Evolutionary conservation across 139 green algal genomes (phyloP), one percentile per base, ranked within the genome.

Genomic region (Protoeuglena noctilucae): DNA sequence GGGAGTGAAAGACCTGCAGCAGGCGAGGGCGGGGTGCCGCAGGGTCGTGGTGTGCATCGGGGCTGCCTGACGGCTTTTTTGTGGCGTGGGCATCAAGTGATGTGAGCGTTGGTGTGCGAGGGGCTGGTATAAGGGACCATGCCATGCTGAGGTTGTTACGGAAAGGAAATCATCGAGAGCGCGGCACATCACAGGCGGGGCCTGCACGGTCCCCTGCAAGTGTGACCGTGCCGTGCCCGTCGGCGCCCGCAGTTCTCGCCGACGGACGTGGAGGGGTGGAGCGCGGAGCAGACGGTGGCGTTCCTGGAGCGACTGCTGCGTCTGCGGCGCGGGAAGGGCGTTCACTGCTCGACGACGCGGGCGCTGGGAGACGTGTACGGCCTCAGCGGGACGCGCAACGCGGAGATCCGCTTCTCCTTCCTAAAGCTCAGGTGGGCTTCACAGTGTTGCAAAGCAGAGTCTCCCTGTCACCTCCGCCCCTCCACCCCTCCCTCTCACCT

Each of bases 281-380:
- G 57, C 56, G 62, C 54, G 19, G 69, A 75, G 22, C 79, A 80
- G 62, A 25, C 77, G 5, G 66, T 73, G 28, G 71, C 69, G 1
- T 86, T 87, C 62, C 62, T 90, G 43, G 77, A 84, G 22, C 75
- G 74, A 63, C 76, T 93, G 54, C 48, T 21, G 1, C 57, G 78
- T 64, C 63, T 78, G 30, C 54, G 76, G 28, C 40, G 53, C 3
- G 26, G 64, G 46, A 59, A 62, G 40, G 60, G 71, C 0, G 47
- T 78, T 51, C 46, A 74, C 39, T 43, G 47, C 9, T 16, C 28
- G 25, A 56, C 61, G 21, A 80, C 66, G 0, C 58, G 72, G 52
- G 59, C 47, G 29, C 39, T 91, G 74, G 54, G 56, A 7, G 34
- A 66, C 21, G 21, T 85, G 56, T 86, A 89, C 55, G 51, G 54